Conservation (phyloP, 1,284 basidiomycete genomes). For the Cutaneotrichosporon mucoides region DNA sequence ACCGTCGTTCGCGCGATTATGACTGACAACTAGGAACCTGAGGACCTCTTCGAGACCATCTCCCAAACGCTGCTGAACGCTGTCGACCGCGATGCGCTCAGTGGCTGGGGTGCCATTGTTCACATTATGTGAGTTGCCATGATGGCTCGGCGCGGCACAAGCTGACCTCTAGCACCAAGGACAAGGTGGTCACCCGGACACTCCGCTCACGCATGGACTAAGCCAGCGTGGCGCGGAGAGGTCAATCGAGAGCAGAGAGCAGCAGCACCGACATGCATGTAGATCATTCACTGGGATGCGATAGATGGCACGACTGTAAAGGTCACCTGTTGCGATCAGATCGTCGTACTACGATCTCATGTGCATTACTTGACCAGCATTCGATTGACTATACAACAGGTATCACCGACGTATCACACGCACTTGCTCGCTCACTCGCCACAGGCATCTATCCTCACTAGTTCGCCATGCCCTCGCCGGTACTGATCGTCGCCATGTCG, state of each 20-base stretch:
- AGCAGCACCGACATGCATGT: constrained; percentile 17
- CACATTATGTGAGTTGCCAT: constrained; percentile 76
- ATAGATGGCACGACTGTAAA: constrained; percentile 1
- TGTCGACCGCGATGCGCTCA: constrained; percentile 92
- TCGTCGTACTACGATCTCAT: neutral
- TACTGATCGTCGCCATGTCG: neutral
- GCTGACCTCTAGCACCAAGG: constrained; percentile 64
- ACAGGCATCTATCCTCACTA: neutral
- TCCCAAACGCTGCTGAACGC: constrained; percentile 94
- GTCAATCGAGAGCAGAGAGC: neutral
- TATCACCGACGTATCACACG: no score
- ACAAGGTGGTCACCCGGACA: constrained; percentile 76
- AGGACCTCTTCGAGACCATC: constrained; percentile 98
- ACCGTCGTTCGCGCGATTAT: constrained; percentile 25
- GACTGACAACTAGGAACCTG: constrained; percentile 57
- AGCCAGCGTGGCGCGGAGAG: neutral
- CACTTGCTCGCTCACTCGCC: no score
- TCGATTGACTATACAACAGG: no score
- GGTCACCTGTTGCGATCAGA: neutral
- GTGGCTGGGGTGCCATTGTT: constrained; percentile 94
- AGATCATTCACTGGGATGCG: constrained; percentile 11
- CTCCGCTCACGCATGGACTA: constrained; percentile 90
- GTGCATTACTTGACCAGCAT: no score
- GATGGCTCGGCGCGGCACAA: neutral
- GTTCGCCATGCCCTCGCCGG: neutral